Evolutionary conservation across 2,329 filamentous ascomycete genomes (phyloP).

Genomic region (Salinomyces thailandicus): DNA sequence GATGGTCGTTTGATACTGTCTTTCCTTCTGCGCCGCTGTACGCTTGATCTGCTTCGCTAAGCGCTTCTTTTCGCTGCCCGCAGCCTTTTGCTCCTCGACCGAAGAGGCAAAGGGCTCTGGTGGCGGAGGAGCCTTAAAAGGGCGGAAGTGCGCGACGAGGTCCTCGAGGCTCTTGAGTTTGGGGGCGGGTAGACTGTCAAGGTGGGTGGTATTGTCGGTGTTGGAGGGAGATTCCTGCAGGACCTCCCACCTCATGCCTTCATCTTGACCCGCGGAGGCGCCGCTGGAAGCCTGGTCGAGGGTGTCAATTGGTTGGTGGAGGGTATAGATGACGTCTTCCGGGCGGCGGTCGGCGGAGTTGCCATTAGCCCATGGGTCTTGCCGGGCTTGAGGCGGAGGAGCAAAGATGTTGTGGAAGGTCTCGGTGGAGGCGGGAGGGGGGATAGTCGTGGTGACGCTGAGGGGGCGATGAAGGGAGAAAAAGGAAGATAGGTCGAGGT

Average conservation of each 20-base stretch:
- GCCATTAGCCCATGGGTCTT: slow-evolving; percentile 30
- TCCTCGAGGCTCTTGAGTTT: slow-evolving; percentile 28
- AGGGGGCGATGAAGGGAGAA: slow-evolving; percentile 94
- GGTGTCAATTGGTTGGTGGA: slow-evolving; percentile 31
- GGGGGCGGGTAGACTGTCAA: slow-evolving; percentile 17
- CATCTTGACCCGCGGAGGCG: slow-evolving; percentile 23
- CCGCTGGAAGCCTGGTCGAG: slow-evolving; percentile 30
- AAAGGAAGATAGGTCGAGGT: slow-evolving; percentile 80
- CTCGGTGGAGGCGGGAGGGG: slow-evolving; percentile 57
- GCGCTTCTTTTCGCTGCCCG: slow-evolving; percentile 9
- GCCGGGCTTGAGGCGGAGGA: slow-evolving; percentile 28
- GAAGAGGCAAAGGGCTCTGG: slow-evolving; percentile 52
- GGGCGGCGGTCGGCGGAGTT: slow-evolving; percentile 35
- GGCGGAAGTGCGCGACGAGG: slow-evolving; percentile 44
- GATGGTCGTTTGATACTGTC: slow-evolving; percentile 37
- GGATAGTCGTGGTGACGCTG: slow-evolving; percentile 73
- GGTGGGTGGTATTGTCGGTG: slow-evolving; percentile 21
- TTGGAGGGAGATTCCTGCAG: slow-evolving; percentile 26
- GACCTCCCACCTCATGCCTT: slow-evolving; percentile 29
- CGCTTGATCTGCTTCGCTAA: slow-evolving; percentile 2
- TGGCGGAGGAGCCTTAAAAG: slow-evolving; percentile 75
- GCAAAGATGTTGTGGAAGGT: slow-evolving; percentile 77
- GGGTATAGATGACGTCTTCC: slow-evolving; percentile 34
- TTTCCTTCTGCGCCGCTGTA: slow-evolving; percentile 3
- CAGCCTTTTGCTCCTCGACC: slow-evolving; percentile 10